Percentiles rank a stretch among this genome's conserved stretches.
phyloP scores from a whole-genome alignment of 352 stramenopile species.

The Pythium coloratum region DNA sequence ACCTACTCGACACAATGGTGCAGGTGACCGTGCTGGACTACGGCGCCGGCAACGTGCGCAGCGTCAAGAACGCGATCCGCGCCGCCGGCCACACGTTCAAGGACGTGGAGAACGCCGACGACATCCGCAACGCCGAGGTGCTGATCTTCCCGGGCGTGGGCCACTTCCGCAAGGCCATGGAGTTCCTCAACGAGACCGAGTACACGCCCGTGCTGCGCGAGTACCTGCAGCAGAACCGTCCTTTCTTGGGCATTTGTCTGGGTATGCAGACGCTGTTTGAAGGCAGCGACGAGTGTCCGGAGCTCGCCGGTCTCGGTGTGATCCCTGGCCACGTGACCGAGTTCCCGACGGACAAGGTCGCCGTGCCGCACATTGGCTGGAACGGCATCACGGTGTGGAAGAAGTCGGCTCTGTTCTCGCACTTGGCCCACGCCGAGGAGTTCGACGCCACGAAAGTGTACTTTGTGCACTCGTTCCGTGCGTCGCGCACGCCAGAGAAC shows the following conservation, averaged over 20 bases:
- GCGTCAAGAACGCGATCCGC: constrained; percentile 95
- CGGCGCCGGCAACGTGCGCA: constrained; percentile 98
- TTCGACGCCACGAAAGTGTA: constrained; percentile 80
- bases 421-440: constrained; percentile 36
- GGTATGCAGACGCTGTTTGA: constrained; percentile 99
- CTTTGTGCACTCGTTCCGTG: constrained; percentile 98
- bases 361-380: constrained; percentile 98
- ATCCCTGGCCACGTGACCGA: constrained; percentile 91
- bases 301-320: constrained; percentile 88
- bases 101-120: constrained; percentile 84
- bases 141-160: constrained; percentile 88
- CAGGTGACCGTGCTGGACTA: constrained; percentile 95
- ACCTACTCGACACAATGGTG: constrained; percentile 38
- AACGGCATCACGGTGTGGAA: constrained; percentile 94
- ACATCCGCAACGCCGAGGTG: constrained; percentile 88
- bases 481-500: constrained; percentile 71
- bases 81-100: constrained; percentile 87
- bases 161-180: constrained; percentile 90
- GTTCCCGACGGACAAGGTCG: constrained; percentile 81
- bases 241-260: constrained; percentile 98
- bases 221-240: constrained; percentile 85
- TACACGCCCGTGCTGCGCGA: constrained; percentile 88
- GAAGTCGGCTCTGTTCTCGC: constrained; percentile 66
- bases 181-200: constrained; percentile 87
- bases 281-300: constrained; percentile 91